Conservation (phyloP, 305 asterid species). For the Fraxinus floribunda region DNA sequence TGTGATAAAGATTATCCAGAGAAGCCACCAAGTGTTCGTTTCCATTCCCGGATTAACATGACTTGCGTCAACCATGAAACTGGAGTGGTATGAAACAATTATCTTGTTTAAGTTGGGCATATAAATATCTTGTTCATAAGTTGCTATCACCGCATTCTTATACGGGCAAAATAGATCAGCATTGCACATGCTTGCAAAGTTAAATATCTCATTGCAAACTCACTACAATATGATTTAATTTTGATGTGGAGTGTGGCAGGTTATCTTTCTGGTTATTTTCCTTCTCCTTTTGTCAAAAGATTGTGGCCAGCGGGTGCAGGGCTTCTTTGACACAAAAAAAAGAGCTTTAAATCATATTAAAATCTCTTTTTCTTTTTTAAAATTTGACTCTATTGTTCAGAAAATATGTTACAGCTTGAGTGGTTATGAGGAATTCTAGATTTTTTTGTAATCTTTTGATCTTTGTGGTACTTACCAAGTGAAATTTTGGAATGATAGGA, state of each 20-base stretch:
- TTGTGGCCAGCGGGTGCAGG: not conserved
- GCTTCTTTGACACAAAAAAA: not conserved
- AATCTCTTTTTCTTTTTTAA: not conserved
- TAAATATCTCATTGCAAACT: not conserved
- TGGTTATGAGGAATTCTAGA: not conserved
- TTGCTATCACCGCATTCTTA: not conserved
- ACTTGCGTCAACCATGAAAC: constrained; percentile 56
- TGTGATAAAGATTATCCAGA: constrained; percentile 62
- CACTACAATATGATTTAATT: not conserved
- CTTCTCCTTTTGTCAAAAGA: not conserved
- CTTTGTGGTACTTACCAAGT: not conserved
- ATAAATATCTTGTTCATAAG: not conserved
- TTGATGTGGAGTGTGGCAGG: not conserved
- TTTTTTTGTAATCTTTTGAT: not conserved
- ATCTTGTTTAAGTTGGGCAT: constrained; percentile 9
- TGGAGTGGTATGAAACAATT: constrained; percentile 46
- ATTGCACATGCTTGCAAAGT: not conserved
- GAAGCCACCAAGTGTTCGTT: constrained; percentile 56
- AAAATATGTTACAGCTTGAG: not conserved
- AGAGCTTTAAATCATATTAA: not conserved
- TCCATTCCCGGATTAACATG: constrained; percentile 55
- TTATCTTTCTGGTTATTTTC: not conserved
- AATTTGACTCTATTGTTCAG: not conserved
- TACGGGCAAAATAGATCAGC: not conserved
- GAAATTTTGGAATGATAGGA: not conserved